Conservation (phyloP, 2,329 filamentous ascomycete genomes). For the Colletotrichum acutatum region DNA sequence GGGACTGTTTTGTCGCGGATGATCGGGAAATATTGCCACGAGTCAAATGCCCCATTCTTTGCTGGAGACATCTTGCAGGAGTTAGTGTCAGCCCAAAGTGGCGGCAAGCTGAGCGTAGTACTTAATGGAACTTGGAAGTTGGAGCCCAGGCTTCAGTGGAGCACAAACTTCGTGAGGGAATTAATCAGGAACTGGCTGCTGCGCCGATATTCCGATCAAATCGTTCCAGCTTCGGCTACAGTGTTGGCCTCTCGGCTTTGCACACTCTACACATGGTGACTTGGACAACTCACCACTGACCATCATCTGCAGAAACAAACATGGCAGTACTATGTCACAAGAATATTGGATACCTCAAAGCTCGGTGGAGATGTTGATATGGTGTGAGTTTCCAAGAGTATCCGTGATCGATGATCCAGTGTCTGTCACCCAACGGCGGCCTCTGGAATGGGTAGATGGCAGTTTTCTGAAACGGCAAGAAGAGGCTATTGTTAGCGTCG, state of each 20-base stretch:
- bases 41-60: constrained; percentile 4
- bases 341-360: no score
- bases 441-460: not conserved
- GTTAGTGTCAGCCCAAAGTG: not conserved
- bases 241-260: constrained; percentile 11
- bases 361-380: no score
- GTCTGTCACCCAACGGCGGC: not conserved
- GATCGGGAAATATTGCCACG: not conserved
- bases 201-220: constrained; percentile 15
- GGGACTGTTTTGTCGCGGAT: no score
- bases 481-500: not conserved
- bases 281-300: not conserved
- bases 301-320: not conserved
- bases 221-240: constrained; percentile 22
- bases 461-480: not conserved
- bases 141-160: not conserved
- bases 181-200: constrained; percentile 2
- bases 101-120: constrained; percentile 1
- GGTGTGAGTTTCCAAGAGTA: no score
- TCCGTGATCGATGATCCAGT: no score
- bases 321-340: not conserved
- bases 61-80: constrained; percentile 3
- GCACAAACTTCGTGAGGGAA: not conserved
- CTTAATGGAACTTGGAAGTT: not conserved
- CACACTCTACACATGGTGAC: constrained; percentile 5